phyloP scores from a whole-genome alignment of 805 yeast genomes.

The Metschnikowia anglica region DNA sequence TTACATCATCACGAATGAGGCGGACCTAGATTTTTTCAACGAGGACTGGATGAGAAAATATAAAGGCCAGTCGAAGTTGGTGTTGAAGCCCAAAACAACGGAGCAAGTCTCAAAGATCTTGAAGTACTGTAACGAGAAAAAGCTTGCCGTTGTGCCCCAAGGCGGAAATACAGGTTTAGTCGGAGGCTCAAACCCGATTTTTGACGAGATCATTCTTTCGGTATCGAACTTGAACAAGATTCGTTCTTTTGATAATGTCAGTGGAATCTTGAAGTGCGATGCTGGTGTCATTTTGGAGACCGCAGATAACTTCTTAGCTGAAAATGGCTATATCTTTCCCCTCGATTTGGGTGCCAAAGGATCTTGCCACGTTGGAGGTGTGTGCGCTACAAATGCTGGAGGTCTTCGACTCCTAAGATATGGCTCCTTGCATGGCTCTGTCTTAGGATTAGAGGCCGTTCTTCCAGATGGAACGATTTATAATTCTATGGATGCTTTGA shows the following conservation, averaged over 20 bases:
- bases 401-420: constrained; percentile 84
- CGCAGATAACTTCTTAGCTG: constrained; percentile 76
- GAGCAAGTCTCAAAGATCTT: constrained; percentile 75
- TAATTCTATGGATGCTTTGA: constrained; percentile 75
- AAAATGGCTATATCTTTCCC: constrained; percentile 88
- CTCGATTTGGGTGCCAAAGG: constrained; percentile 96
- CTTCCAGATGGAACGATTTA: constrained; percentile 83
- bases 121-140: constrained; percentile 73
- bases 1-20: constrained; percentile 52
- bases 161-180: constrained; percentile 97
- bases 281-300: constrained; percentile 87
- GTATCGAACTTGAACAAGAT: constrained; percentile 70
- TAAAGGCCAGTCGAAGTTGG: constrained; percentile 79
- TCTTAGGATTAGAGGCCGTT: constrained; percentile 90
- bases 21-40: constrained; percentile 69
- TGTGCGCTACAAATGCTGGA: constrained; percentile 94
- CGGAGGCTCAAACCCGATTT: constrained; percentile 90
- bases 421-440: constrained; percentile 91
- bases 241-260: constrained; percentile 74
- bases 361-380: constrained; percentile 94
- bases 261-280: constrained; percentile 86
- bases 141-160: constrained; percentile 88
- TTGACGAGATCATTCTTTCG: constrained; percentile 82
- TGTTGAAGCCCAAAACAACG: constrained; percentile 78
- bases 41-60: constrained; percentile 96